Evolutionary conservation across 805 yeast genomes (phyloP).

Genomic region (Scheffersomyces amazonensis): DNA sequence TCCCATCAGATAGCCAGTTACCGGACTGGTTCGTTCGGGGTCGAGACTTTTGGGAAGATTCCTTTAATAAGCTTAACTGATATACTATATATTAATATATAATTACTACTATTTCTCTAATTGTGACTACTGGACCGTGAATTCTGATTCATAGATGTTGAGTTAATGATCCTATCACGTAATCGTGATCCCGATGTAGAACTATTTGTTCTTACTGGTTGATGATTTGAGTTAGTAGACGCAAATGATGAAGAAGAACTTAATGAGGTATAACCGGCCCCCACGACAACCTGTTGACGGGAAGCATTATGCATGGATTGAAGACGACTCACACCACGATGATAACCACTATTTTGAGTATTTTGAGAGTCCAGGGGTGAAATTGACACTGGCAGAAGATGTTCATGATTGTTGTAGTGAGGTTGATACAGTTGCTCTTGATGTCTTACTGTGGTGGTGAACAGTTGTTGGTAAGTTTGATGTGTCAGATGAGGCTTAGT

Average conservation of each 20-base stretch:
- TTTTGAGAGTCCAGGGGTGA: conserved; percentile 9
- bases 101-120: no score
- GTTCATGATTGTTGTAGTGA: conserved; percentile 11
- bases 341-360: conserved; percentile 5
- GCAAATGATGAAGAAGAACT: conserved; percentile 9
- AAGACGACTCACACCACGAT: conserved; percentile 31
- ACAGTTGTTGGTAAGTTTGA: conserved; percentile 2
- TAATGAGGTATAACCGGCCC: conserved; percentile 18
- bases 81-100: no score
- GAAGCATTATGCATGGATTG: conserved; percentile 41
- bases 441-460: no score
- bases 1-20: conserved; percentile 63
- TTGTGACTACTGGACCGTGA: neutral
- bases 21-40: conserved; percentile 75
- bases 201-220: conserved; percentile 22
- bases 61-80: conserved; percentile 4
- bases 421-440: conserved; percentile 5
- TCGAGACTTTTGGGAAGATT: conserved; percentile 61
- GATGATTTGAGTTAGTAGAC: conserved; percentile 14
- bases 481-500: neutral
- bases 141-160: conserved; percentile 9
- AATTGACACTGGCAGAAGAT: conserved; percentile 1
- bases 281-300: conserved; percentile 34
- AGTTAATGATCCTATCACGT: conserved; percentile 25
- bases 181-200: conserved; percentile 25